Evolutionary conservation across 495 filamentous ascomycete species (phyloP).

Genomic region (Penicillium odoratum): DNA sequence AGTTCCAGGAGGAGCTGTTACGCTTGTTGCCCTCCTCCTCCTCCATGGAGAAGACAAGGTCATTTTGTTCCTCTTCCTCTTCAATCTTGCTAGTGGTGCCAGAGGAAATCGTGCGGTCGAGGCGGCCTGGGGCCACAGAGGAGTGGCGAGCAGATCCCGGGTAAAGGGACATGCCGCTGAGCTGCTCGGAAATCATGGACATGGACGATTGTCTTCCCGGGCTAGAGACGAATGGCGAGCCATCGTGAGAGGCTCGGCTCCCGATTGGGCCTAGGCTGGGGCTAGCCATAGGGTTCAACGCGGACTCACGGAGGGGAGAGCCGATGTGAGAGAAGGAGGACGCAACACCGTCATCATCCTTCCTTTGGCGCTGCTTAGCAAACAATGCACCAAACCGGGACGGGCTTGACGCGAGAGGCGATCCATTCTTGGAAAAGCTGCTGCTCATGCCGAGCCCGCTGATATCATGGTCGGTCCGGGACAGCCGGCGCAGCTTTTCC

Average conservation of each 20-base stretch:
- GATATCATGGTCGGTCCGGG: constrained; percentile 66
- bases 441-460: constrained; percentile 61
- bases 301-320: constrained; percentile 89
- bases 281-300: constrained; percentile 55
- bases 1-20: constrained; percentile 37
- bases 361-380: constrained; percentile 67
- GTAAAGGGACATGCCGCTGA: constrained; percentile 51
- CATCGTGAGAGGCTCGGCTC: constrained; percentile 53
- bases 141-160: constrained; percentile 45
- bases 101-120: constrained; percentile 47
- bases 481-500: constrained; percentile 81
- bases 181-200: constrained; percentile 70
- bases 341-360: constrained; percentile 66
- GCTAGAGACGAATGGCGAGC: constrained; percentile 63
- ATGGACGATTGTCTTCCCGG: constrained; percentile 65
- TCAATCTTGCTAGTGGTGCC: constrained; percentile 66
- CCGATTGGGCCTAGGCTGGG: constrained; percentile 64
- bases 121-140: constrained; percentile 33
- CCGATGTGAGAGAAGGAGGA: constrained; percentile 84
- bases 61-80: constrained; percentile 58
- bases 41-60: constrained; percentile 82
- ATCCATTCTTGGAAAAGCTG: constrained; percentile 73
- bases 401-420: constrained; percentile 75
- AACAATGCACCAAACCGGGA: constrained; percentile 87
- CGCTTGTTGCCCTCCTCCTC: constrained; percentile 60